These are phyloP conservation scores for Phaseolus coccineus DNA, from an alignment of 331 rosid species.

Conservation along the genomic window DNA sequence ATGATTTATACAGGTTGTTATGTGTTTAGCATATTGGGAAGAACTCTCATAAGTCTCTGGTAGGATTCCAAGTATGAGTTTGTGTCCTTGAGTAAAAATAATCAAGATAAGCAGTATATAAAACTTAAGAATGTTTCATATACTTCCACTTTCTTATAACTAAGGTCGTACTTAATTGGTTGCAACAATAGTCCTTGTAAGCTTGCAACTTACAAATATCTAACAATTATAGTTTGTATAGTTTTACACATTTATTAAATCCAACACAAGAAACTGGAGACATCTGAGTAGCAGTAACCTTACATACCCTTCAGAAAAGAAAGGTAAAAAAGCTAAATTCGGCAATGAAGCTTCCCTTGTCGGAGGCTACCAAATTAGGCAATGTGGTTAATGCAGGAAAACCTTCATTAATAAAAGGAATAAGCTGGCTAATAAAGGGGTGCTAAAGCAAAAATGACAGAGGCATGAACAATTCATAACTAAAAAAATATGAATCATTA, in stretches of 20 bases:
- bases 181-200: conserved; percentile 22
- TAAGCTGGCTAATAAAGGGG: background rate
- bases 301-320: background rate
- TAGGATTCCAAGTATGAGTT: too few relatives aligned
- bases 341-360: background rate
- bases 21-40: conserved; percentile 28
- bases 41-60: conserved; percentile 1
- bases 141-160: background rate
- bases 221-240: background rate
- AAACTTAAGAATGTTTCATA: background rate
- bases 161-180: background rate
- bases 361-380: conserved; percentile 20
- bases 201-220: background rate
- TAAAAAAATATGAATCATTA: background rate
- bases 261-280: conserved; percentile 34
- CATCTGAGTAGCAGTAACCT: conserved; percentile 23
- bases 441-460: background rate
- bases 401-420: background rate
- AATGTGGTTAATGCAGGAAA: background rate
- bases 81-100: too few relatives aligned
- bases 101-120: too few relatives aligned
- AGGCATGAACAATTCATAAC: conserved; percentile 1
- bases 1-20: conserved; percentile 9
- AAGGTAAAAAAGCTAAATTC: background rate
- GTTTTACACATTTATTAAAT: background rate